These are phyloP conservation scores for Phtheirospermum japonicum DNA, from an alignment of 257 asterid species.

Conservation along the genomic window DNA sequence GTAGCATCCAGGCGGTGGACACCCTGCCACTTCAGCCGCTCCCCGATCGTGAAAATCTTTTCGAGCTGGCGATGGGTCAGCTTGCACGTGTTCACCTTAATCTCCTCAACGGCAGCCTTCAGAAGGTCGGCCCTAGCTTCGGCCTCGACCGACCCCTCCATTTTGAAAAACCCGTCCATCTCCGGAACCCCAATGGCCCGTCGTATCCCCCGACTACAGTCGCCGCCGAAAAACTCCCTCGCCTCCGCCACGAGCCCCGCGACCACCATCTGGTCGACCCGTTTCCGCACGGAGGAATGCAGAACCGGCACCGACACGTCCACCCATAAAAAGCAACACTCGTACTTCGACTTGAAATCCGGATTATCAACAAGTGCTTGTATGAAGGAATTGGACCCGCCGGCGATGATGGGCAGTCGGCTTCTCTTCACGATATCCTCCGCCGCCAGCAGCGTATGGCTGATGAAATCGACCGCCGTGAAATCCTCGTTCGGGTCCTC, in stretches of 20 bases:
- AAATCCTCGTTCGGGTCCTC: slow-evolving; percentile 43
- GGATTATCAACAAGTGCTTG: slow-evolving; percentile 40
- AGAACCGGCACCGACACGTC: slow-evolving; percentile 37
- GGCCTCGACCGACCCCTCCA: too few relatives aligned
- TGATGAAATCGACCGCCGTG: slow-evolving; percentile 42
- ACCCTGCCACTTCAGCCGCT: slow-evolving; percentile 34
- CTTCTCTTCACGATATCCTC: slow-evolving; percentile 35
- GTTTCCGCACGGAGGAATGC: slow-evolving; percentile 34
- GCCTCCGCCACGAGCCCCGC: slow-evolving; percentile 53
- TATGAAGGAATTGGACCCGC: slow-evolving; percentile 61
- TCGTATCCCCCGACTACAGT: too few relatives aligned
- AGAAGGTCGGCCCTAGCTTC: too few relatives aligned
- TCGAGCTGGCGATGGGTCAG: too few relatives aligned
- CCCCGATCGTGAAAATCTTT: slow-evolving; percentile 41
- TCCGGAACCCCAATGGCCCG: too few relatives aligned
- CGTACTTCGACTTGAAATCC: slow-evolving; percentile 37
- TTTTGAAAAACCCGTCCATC: too few relatives aligned
- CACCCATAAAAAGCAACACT: slow-evolving; percentile 56
- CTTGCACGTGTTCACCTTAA: too few relatives aligned
- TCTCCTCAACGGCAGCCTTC: too few relatives aligned
- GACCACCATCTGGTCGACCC: slow-evolving; percentile 54
- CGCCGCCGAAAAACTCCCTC: too few relatives aligned
- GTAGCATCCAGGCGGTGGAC: slow-evolving; percentile 55
- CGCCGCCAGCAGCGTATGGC: slow-evolving; percentile 32
- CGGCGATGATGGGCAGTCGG: slow-evolving; percentile 53